A percentile compares a stretch with the other conserved stretches of the same genome.
phyloP scores from a whole-genome alignment of 2,329 filamentous ascomycete species.

The Fusarium piperis region DNA sequence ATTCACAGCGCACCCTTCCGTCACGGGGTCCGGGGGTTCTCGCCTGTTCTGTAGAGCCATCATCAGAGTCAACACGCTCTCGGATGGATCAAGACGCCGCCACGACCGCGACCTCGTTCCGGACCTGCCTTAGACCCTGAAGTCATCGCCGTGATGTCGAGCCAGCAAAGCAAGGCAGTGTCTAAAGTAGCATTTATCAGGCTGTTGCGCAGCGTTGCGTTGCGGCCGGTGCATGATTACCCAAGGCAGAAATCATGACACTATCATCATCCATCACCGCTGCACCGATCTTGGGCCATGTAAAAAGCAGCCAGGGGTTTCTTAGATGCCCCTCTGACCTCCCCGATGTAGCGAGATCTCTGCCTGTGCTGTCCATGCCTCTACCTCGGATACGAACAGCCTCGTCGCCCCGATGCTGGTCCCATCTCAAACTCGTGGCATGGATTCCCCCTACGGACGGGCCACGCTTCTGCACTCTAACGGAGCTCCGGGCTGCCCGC shows the following conservation, averaged over 20 bases:
- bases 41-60: neutral
- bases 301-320: slow-evolving; percentile 4
- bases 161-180: slow-evolving; percentile 14
- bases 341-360: slow-evolving; percentile 19
- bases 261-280: slow-evolving; percentile 3
- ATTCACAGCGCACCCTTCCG: slow-evolving; percentile 15
- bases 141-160: slow-evolving; percentile 26
- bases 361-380: neutral
- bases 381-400: slow-evolving; percentile 14
- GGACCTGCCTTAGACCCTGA: slow-evolving; percentile 6
- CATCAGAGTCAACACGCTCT: slow-evolving; percentile 13
- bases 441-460: slow-evolving; percentile 24
- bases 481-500: slow-evolving; percentile 31
- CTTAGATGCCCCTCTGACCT: slow-evolving; percentile 11
- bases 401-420: slow-evolving; percentile 18
- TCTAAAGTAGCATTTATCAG: slow-evolving; percentile 5
- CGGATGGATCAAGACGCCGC: slow-evolving; percentile 3
- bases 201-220: neutral
- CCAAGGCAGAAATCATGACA: slow-evolving; percentile 34
- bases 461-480: slow-evolving; percentile 38
- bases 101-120: slow-evolving; percentile 26
- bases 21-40: neutral
- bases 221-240: neutral
- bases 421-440: slow-evolving; percentile 25
- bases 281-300: slow-evolving; percentile 18